Percentiles rank a stretch among this genome's conserved stretches.
These are phyloP conservation scores for Asterella californica DNA, from an alignment of 225 moss, liverwort and hornwort genomes.

Conservation along the genomic window DNA sequence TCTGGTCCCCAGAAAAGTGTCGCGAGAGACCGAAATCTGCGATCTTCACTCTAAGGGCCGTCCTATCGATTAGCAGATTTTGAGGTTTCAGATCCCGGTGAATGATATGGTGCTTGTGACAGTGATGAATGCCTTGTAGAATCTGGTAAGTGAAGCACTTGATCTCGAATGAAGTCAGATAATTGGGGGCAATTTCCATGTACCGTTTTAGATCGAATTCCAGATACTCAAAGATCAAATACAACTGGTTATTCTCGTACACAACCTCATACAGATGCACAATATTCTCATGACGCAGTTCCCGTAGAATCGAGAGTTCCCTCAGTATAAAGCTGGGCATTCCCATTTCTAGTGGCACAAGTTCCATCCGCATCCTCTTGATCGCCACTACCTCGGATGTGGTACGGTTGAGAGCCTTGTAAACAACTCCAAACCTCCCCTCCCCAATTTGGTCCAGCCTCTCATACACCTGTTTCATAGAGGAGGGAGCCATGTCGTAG, in stretches of 20 bases:
- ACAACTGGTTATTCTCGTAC: neutral
- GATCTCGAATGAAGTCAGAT: neutral
- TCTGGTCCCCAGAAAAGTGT: neutral
- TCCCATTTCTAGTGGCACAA: neutral
- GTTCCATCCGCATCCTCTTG: neutral
- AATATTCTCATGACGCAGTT: neutral
- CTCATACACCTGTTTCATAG: neutral
- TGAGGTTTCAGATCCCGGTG: conserved; percentile 15
- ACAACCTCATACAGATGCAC: neutral
- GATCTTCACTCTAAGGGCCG: neutral
- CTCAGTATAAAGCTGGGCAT: neutral
- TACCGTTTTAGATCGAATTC: neutral
- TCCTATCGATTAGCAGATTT: conserved; percentile 4
- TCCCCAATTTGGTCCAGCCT: neutral
- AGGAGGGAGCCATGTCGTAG: neutral
- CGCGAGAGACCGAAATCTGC: conserved; percentile 14
- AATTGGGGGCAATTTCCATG: neutral
- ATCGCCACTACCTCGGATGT: neutral
- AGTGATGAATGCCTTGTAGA: neutral
- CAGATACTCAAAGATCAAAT: conserved; percentile 10
- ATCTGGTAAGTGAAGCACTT: conserved; percentile 1
- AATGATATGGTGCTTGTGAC: neutral
- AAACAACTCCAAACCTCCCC: neutral
- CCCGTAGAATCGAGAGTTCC: neutral
- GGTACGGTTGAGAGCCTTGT: neutral